Base-by-base conservation (phyloP, 2,329 filamentous ascomycete species). In the Colletotrichum tropicicola region DNA sequence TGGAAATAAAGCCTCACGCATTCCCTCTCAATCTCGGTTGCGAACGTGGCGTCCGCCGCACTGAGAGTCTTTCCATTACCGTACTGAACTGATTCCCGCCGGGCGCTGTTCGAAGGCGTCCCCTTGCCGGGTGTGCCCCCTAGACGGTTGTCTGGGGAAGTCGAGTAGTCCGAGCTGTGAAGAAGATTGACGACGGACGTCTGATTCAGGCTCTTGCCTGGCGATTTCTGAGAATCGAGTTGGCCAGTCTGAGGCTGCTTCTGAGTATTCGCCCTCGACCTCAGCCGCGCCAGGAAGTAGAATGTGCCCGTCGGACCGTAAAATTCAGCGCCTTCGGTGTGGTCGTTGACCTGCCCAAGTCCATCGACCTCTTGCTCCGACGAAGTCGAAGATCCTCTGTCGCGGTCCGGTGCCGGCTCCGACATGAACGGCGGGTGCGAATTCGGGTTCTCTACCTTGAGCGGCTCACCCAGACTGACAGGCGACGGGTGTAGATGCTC, bases 1-100 rank as follows among this genome's bases (percentile, higher is more conserved):
- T 66, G 56, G 32, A 70, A 70, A 51, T 68, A 70, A 1, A 72
- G 68, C 10, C 68, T 59, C 7, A 66, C 68, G 25, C 69, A 72
- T 41, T 70, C 70, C 19, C 66, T 48, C 44, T 68, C 66, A 0
- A 69, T 30, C 4, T 69, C 67, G 1, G 60, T 53, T 13, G 61
- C 62, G 21, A 61, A 59, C 0, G 39, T 17, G 12, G 41, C 57
- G 32, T 65, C 63, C 6, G 48, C 43, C 0, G 62, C 21, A 5
- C n/a, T 51, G 1, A 56, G 35, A 3, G 44, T 9, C 8, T 19
- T 47, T 1, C n/a, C 21, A 5, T 19, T 35, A 1, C 39, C 45
- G n/a, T 59, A 49, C 21, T 58, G 63, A 1, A 48, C 28, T 8
- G 59, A 63, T 4, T 53, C 59, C 3, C 35, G 53, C 15, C 53